Percentiles rank a stretch among this genome's conserved stretches.
These are phyloP conservation scores for Trichoderma polysporum DNA, from an alignment of 2,329 filamentous ascomycete species.

Conservation along the genomic window DNA sequence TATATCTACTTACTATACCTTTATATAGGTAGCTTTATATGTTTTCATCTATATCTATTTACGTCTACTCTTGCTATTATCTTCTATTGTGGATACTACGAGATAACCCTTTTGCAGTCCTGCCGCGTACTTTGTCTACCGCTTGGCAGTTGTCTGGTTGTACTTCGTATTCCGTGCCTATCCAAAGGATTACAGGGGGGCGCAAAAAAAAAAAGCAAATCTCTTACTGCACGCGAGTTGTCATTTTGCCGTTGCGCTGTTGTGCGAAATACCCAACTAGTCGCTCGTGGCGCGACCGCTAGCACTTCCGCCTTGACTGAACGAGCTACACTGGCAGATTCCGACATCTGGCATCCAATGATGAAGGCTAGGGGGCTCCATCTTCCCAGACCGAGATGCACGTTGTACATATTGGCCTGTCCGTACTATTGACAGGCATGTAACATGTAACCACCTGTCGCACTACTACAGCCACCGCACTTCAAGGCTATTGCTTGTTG, in stretches of 20 bases:
- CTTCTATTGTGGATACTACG: too few relatives aligned
- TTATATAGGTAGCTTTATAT: too few relatives aligned
- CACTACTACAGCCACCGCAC: neutral
- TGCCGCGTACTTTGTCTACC: too few relatives aligned
- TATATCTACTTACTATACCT: too few relatives aligned
- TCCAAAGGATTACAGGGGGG: neutral
- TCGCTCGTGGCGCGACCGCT: neutral
- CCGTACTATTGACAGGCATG: conserved; percentile 11
- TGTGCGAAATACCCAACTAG: neutral
- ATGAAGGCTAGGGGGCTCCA: neutral
- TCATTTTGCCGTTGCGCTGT: conserved; percentile 26
- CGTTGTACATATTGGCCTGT: neutral
- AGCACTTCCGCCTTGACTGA: neutral
- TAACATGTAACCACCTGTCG: conserved; percentile 3
- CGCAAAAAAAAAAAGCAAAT: conserved; percentile 17
- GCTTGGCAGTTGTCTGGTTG: too few relatives aligned
- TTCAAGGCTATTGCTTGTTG: neutral
- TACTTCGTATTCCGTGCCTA: neutral
- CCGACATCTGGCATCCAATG: conserved; percentile 4
- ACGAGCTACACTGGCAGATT: conserved; percentile 5
- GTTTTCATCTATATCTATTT: too few relatives aligned
- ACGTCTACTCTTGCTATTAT: too few relatives aligned
- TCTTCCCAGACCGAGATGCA: conserved; percentile 11
- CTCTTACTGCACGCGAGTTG: conserved; percentile 26
- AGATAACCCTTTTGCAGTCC: too few relatives aligned